Evolutionary conservation across 2,329 filamentous ascomycete species (phyloP).

Genomic region (Corynespora cassiicola): DNA sequence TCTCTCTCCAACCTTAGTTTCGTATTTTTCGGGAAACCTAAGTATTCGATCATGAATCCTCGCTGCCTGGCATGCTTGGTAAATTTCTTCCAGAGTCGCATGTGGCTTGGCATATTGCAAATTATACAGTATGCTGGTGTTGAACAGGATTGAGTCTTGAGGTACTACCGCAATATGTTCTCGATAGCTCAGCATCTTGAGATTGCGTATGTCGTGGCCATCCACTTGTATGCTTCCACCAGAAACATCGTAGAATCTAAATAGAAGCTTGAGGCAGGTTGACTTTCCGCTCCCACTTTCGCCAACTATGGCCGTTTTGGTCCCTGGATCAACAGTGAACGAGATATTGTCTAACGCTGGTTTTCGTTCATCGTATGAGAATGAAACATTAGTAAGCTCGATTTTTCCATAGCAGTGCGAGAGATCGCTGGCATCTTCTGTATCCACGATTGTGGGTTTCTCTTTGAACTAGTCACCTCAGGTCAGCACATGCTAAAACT

Average conservation of each 20-base stretch:
- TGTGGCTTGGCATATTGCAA: slow-evolving; percentile 64
- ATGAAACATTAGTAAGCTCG: slow-evolving; percentile 20
- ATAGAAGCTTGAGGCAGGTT: slow-evolving; percentile 61
- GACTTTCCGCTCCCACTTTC: slow-evolving; percentile 68
- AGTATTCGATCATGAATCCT: slow-evolving; percentile 68
- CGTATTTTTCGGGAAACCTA: slow-evolving; percentile 52
- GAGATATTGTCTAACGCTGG: slow-evolving; percentile 54
- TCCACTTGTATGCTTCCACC: slow-evolving; percentile 60
- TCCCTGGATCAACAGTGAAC: slow-evolving; percentile 55
- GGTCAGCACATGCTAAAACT: background rate
- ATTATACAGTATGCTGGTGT: slow-evolving; percentile 67
- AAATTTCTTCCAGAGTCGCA: slow-evolving; percentile 63
- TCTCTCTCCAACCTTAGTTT: slow-evolving; percentile 34
- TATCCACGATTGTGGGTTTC: slow-evolving; percentile 15
- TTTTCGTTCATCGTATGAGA: slow-evolving; percentile 43
- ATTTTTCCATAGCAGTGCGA: slow-evolving; percentile 11
- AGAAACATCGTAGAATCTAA: slow-evolving; percentile 63
- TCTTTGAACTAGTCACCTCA: slow-evolving; percentile 9
- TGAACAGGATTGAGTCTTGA: slow-evolving; percentile 67
- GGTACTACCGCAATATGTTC: slow-evolving; percentile 68
- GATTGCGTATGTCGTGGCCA: slow-evolving; percentile 61
- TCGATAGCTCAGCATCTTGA: slow-evolving; percentile 62
- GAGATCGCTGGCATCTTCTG: slow-evolving; percentile 5
- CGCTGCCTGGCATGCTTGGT: slow-evolving; percentile 63
- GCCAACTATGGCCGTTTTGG: slow-evolving; percentile 64